phyloP scores from a whole-genome alignment of 495 filamentous ascomycete genomes.

The Alectoria sarmentosa region DNA sequence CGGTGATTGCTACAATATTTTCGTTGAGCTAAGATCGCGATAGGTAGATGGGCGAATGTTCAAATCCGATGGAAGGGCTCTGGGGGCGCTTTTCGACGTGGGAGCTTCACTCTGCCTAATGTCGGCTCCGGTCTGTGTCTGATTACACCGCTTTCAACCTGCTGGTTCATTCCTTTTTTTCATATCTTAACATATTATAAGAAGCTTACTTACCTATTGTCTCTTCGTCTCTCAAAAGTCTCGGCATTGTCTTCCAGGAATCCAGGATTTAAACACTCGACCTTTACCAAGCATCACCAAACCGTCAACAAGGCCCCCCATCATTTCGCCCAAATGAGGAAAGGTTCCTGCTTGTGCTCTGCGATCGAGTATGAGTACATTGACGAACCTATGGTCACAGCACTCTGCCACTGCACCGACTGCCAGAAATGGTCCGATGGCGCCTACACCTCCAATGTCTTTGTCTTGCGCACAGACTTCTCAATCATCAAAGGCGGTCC shows the following conservation, averaged over 20 bases:
- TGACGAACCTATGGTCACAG: slow-evolving; percentile 33
- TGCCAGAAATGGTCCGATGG: slow-evolving; percentile 47
- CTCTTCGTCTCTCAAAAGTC: not conserved
- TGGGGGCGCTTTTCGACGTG: not conserved
- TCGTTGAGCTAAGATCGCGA: not conserved
- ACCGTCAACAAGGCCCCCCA: no score
- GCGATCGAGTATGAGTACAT: slow-evolving; percentile 30
- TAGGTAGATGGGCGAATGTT: not conserved
- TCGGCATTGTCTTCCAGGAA: not conserved
- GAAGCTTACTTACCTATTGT: not conserved
- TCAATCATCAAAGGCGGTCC: slow-evolving; percentile 38
- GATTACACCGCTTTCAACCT: not conserved
- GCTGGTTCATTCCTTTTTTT: not conserved
- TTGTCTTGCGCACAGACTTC: slow-evolving; percentile 38
- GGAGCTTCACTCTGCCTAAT: not conserved
- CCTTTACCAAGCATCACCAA: no score
- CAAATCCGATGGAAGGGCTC: slow-evolving; percentile 8
- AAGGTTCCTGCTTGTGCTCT: slow-evolving; percentile 40
- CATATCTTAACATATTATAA: not conserved
- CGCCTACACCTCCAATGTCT: slow-evolving; percentile 42
- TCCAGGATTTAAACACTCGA: no score
- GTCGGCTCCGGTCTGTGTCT: not conserved
- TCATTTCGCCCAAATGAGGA: slow-evolving; percentile 22
- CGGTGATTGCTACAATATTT: not conserved
- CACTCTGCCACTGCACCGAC: slow-evolving; percentile 44